These are phyloP conservation scores for Trichosporon inkin DNA, from an alignment of 1,284 basidiomycete species.

Conservation along the genomic window DNA sequence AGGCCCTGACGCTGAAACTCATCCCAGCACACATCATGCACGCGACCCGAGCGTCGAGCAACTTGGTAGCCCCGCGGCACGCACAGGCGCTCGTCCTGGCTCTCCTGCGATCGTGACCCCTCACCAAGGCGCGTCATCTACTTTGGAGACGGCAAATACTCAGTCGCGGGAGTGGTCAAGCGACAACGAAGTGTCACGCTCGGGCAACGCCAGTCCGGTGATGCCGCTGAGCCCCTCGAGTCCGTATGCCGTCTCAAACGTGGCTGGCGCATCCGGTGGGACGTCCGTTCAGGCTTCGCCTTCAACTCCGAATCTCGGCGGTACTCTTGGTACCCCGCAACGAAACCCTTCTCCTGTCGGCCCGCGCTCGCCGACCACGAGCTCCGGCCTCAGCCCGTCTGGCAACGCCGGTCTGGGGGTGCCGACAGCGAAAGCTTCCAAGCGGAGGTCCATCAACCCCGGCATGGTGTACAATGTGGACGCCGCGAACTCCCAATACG, in stretches of 20 bases:
- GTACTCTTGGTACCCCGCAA: background rate
- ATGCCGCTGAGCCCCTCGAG: background rate
- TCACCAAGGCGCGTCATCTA: background rate
- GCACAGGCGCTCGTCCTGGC: conserved; percentile 1
- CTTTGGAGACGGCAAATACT: background rate
- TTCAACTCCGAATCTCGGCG: background rate
- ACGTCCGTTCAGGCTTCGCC: conserved; percentile 9
- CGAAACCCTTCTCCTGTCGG: background rate
- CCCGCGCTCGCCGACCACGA: conserved; percentile 11
- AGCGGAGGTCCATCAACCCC: conserved; percentile 50
- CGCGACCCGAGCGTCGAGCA: conserved; percentile 5
- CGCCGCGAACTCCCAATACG: conserved; percentile 34
- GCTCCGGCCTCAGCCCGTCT: conserved; percentile 29
- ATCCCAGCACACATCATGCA: background rate
- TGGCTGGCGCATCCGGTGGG: background rate
- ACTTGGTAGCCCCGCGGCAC: conserved; percentile 8
- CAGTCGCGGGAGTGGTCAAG: background rate
- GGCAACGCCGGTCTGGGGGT: conserved; percentile 34
- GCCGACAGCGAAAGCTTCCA: conserved; percentile 41
- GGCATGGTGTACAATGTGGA: conserved; percentile 48
- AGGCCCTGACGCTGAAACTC: conserved; percentile 2
- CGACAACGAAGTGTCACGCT: conserved; percentile 2
- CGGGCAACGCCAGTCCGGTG: background rate
- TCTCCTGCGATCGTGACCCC: conserved; percentile 4
- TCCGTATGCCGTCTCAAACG: background rate